Evolutionary conservation across 306 rosid genomes (phyloP), one percentile per base, ranked within the genome.

Genomic region (Dryas octopetala): DNA sequence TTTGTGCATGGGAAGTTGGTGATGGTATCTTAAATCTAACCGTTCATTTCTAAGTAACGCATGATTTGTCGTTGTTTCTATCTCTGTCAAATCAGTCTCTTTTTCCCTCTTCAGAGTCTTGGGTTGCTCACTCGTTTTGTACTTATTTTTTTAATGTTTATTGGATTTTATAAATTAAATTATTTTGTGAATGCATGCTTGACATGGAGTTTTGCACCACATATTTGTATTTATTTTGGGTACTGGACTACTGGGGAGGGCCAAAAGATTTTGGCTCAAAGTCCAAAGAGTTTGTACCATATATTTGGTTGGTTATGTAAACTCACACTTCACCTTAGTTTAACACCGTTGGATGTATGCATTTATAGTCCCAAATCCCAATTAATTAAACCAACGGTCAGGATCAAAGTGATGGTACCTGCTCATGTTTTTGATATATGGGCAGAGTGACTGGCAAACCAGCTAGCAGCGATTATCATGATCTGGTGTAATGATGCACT

Each of bases 291-390:
- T 32, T 51, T 6, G 63, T 17, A 50, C 70, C 50, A 6, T 2
- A 0, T 5, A 2, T 51, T 40, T 15, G 19, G 61, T 40, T 15
- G 19, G 61, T 50, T 41, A 51, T 53, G 51, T 8, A 62, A 40
- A 38, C 52, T 53, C 38, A 10, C 0, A 4, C 17, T 28, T 70
- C 67, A 75, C 44, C 51, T 44, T 51, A 17, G 23, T 2, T 49
- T 54, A 44, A 11, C 49, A 74, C 86, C 79, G 75, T 85, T 51
- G 70, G 88, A 87, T 81, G 61, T 48, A 75, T 62, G 23, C 7
- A 45, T 46, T 73, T 32, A 7, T 1, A 12, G 74, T 44, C 32
- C 61, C 23, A 23, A 32, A 32, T 32, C 3, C 3, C 38, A 32
- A 32, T 32, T 67, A 68, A 52, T 51, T 10, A 48, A 53, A 78